Base-by-base conservation (phyloP, 2,329 filamentous ascomycete genomes). In the Exophiala oligosperma region DNA sequence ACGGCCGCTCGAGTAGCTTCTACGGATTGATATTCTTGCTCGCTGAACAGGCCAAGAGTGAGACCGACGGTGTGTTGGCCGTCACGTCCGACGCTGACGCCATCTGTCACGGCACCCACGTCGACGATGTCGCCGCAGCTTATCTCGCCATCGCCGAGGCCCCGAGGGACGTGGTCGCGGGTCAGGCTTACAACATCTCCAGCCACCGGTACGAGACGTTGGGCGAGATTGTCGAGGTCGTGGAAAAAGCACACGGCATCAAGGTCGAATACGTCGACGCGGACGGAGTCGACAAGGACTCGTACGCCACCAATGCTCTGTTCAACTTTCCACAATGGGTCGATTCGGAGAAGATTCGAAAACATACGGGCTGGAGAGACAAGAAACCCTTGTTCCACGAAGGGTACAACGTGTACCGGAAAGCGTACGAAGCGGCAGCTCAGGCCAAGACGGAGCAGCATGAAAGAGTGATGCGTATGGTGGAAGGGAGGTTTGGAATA, bases 121-220 rank as follows among this genome's bases (percentile, higher is more conserved):
- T 81, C 11, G 79, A 81, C 60, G 79, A 82, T 60, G 81, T 78
- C 48, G 79, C 68, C 1, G 75, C 78, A 14, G 78, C 77, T 0
- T 82, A 81, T 56, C 67, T 81, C 2, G 71, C 76, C 1, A 68
- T 82, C 2, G 79, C 77, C 0, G 66, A 70, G 26, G 56, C 61
- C 2, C 51, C 62, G 2, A 69, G 72, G 21, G 49, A 37, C 0
- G 66, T 64, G 0, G 69, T 81, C 1, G 66, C 64, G 2, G 76
- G 75, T 0, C 69, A 79, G 54, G 71, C 66, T 3, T 81, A 77
- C 61, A 81, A 81, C 62, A 74, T 81, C 41, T 81, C 79, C 1
- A 71, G 70, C 0, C 59, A 69, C 24, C 63, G 68, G 3, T 81
- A 80, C 62, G 79, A 81, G 67, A 81, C 77, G 0, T 62, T 76